These are phyloP conservation scores for Clonostachys byssicola DNA, from an alignment of 2,329 filamentous ascomycete species.

Conservation along the genomic window DNA sequence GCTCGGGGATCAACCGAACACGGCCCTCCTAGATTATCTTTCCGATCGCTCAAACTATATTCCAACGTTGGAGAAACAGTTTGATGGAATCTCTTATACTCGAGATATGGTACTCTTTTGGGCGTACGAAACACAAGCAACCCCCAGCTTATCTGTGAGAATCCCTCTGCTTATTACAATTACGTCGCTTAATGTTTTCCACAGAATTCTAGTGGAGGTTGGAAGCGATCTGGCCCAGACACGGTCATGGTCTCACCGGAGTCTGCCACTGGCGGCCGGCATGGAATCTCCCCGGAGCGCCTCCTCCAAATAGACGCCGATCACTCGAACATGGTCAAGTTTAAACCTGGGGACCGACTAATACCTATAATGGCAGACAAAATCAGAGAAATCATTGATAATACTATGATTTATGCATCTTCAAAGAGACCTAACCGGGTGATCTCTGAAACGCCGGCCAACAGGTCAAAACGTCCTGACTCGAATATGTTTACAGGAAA, in stretches of 20 bases:
- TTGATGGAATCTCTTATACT: too few relatives aligned
- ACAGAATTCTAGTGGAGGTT: neutral
- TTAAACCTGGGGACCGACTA: neutral
- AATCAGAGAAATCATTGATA: too few relatives aligned
- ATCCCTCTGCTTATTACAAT: neutral
- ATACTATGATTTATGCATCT: too few relatives aligned
- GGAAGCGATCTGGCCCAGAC: neutral
- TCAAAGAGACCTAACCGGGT: too few relatives aligned
- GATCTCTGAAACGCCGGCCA: too few relatives aligned
- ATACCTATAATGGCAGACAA: too few relatives aligned
- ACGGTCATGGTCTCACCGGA: neutral
- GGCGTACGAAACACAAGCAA: neutral
- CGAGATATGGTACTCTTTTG: neutral
- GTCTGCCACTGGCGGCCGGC: neutral
- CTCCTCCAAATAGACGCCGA: neutral
- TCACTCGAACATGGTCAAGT: neutral
- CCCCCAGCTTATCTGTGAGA: neutral
- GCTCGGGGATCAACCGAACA: neutral
- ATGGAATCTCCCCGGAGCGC: neutral
- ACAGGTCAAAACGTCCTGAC: too few relatives aligned
- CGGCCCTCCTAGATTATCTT: neutral
- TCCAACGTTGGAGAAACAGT: too few relatives aligned
- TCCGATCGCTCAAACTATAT: neutral
- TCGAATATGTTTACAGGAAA: too few relatives aligned
- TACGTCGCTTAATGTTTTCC: neutral